Evolutionary conservation across 2,329 filamentous ascomycete genomes (phyloP).

Genomic region (Orbilia brochopaga): DNA sequence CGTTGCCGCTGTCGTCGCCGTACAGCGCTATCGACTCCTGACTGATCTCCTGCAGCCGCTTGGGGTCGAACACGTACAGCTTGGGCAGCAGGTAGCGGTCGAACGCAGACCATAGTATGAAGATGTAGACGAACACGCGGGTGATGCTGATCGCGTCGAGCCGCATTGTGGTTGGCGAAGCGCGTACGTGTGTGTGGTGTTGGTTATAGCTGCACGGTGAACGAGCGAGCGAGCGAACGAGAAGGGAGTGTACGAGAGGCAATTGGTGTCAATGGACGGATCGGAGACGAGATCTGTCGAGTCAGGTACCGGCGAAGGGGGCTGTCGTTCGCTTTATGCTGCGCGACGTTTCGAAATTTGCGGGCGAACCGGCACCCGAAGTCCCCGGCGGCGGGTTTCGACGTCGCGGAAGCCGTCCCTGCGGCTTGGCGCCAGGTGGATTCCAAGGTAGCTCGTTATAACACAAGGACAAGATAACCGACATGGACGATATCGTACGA

Average conservation of each 20-base stretch:
- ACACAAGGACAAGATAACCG: too few relatives aligned
- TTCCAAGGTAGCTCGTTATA: too few relatives aligned
- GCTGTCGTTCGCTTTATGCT: not conserved
- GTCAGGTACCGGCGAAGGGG: not conserved
- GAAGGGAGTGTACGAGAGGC: not conserved
- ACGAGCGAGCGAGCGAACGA: not conserved
- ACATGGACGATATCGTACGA: too few relatives aligned
- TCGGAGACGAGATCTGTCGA: not conserved
- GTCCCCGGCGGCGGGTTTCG: conserved; percentile 14
- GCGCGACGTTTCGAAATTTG: conserved; percentile 1
- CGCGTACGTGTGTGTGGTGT: not conserved
- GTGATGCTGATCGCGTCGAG: conserved; percentile 27
- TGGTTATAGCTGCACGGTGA: not conserved
- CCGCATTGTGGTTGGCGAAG: conserved; percentile 32
- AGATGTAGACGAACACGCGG: conserved; percentile 24
- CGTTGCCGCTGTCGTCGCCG: conserved; percentile 67
- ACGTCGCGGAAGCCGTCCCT: conserved; percentile 20
- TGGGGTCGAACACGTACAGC: conserved; percentile 77
- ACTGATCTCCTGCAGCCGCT: conserved; percentile 72
- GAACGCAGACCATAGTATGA: conserved; percentile 30
- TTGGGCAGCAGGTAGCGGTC: conserved; percentile 54
- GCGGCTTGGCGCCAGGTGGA: conserved; percentile 34
- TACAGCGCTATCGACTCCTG: conserved; percentile 70
- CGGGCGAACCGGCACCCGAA: conserved; percentile 47
- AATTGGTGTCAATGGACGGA: not conserved